phyloP scores from a whole-genome alignment of 2,329 filamentous ascomycete species.

The Verticillium longisporum region DNA sequence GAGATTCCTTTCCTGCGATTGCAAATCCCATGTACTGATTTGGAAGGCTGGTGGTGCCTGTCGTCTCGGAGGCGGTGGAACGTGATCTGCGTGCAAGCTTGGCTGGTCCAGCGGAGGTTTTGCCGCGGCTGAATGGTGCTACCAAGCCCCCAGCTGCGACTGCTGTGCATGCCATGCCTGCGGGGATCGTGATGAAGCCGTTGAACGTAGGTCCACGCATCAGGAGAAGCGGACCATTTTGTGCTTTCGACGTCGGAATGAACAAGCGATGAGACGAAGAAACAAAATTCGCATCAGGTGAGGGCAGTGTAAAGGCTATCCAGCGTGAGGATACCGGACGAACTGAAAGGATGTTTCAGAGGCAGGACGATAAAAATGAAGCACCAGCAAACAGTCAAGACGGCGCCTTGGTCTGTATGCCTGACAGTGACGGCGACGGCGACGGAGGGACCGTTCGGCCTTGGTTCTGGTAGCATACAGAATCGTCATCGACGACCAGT shows the following conservation, averaged over 20 bases:
- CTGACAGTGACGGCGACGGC: too few relatives aligned
- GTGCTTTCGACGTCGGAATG: too few relatives aligned
- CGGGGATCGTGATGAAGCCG: neutral
- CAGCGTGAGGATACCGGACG: neutral
- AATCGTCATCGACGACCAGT: too few relatives aligned
- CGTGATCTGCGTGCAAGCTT: neutral
- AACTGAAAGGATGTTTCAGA: neutral
- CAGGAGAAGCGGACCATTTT: too few relatives aligned
- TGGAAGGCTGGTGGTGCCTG: neutral
- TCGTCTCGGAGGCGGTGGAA: neutral
- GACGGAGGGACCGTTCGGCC: too few relatives aligned
- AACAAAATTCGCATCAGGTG: too few relatives aligned
- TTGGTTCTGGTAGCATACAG: too few relatives aligned
- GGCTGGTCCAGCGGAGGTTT: neutral
- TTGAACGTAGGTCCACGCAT: too few relatives aligned
- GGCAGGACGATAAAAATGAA: neutral
- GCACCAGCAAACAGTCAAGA: too few relatives aligned
- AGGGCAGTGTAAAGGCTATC: too few relatives aligned
- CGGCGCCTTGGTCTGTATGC: too few relatives aligned
- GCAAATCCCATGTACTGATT: neutral
- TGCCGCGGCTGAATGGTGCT: neutral
- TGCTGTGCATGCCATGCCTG: neutral
- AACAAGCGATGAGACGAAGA: too few relatives aligned
- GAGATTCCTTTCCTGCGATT: neutral
- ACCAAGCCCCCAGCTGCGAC: neutral